These are phyloP conservation scores for Phytophthora sp. DNA, from an alignment of 352 stramenopile species.

Conservation along the genomic window DNA sequence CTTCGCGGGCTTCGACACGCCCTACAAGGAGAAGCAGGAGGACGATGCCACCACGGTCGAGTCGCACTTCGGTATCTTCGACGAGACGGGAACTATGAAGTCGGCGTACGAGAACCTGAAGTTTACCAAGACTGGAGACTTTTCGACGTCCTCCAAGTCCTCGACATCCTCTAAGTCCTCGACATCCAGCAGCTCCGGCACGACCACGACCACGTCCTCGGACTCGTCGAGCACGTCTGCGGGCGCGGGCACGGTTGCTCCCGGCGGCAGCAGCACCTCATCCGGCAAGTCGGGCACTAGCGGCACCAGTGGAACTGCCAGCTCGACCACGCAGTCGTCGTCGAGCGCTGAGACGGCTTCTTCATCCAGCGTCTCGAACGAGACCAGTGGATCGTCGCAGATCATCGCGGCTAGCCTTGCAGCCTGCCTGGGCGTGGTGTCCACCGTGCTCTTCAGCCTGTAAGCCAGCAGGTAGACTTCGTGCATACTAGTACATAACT, in stretches of 20 bases:
- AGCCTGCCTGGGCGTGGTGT: slow-evolving; percentile 39
- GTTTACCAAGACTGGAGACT: slow-evolving; percentile 44
- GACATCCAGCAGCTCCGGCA: neutral
- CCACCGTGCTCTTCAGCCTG: slow-evolving; percentile 46
- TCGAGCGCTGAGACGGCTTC: slow-evolving; percentile 17
- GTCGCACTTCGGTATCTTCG: slow-evolving; percentile 81
- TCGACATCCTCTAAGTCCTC: too few species aligned
- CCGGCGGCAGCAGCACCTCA: slow-evolving; percentile 14
- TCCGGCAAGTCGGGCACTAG: slow-evolving; percentile 23
- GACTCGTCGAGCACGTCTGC: slow-evolving; percentile 25
- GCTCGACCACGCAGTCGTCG: slow-evolving; percentile 23
- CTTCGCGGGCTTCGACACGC: slow-evolving; percentile 85
- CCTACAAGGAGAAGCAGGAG: slow-evolving; percentile 70
- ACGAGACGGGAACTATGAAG: slow-evolving; percentile 70
- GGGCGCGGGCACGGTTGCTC: slow-evolving; percentile 29
- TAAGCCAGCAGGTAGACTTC: slow-evolving; percentile 27
- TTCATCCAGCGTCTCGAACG: slow-evolving; percentile 27
- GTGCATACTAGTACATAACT: neutral
- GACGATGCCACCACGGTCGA: slow-evolving; percentile 66
- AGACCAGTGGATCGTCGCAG: slow-evolving; percentile 32
- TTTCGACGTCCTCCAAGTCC: slow-evolving; percentile 25
- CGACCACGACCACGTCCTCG: slow-evolving; percentile 14
- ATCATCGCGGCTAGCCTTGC: slow-evolving; percentile 37
- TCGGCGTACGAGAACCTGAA: slow-evolving; percentile 59
- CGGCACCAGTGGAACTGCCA: slow-evolving; percentile 13